Evolutionary conservation across 1,139 yeast species (phyloP), one percentile per base, ranked within the genome.

Genomic region (Pneumocystis jirovecii): DNA sequence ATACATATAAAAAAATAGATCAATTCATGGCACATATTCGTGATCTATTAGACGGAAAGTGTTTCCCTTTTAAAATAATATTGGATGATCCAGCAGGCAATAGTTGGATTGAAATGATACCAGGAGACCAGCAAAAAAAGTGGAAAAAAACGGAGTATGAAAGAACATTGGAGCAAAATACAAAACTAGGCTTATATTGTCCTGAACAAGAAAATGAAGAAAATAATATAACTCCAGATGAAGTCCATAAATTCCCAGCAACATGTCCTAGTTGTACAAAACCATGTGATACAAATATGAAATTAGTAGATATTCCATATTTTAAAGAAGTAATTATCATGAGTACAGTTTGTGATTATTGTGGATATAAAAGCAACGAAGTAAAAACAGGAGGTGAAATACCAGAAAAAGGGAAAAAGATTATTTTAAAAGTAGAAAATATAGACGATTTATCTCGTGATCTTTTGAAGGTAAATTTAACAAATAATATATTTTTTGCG

Each of bases 371-470:
- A 77, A 89, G 96, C 31, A 95, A 95, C 74, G 99, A 95, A 76
- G 98, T 95, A 70, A 93, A 91, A 78, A 95, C 98, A 4, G 99
- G 99, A 67, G 99, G 99, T 70, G 95, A 87, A 25, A 87, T 95
- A 65, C 97, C 98, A 45, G 86, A 80, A 4, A 81, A 85, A 75
- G 99, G 97, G 68, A 85, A 85, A 70, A 85, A 81, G 69, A 84
- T 90, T 68, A 81, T 86, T 0, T 80, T 95, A 66, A 81, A 81
- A 71, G 86, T 93, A 69, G 91, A 89, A 67, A 97, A 93, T 72
- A 85, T 96, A 17, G 97, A 89, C 71, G 99, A 95, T 78, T 81
- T 95, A 72, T 87, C 96, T 37, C 84, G 98, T 78, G 98, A 95
- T 75, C 87, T 95, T 69, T 82, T 95, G 72, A 95, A 95, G 78